phyloP scores from a whole-genome alignment of 2,329 filamentous ascomycete genomes.

The Phialocephala sp. region DNA sequence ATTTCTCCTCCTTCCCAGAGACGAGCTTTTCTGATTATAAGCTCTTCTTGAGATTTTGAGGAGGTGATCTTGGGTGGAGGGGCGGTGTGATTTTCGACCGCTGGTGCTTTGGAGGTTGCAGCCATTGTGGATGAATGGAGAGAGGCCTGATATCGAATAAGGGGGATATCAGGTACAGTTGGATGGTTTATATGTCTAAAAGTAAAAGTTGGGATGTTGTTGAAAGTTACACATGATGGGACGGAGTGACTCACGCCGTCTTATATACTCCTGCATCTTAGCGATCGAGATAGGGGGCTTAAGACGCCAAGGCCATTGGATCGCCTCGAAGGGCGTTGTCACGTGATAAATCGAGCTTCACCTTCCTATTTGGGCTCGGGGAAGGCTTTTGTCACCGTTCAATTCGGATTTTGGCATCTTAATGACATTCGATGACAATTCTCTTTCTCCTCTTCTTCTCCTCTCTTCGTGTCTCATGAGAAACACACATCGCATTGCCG shows the following conservation, averaged over 20 bases:
- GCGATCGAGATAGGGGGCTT: background rate
- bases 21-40: conserved; percentile 30
- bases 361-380: background rate
- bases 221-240: background rate
- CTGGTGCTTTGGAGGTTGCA: background rate
- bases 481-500: too few species aligned
- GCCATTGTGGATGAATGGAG: background rate
- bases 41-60: conserved; percentile 11
- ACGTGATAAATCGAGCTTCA: background rate
- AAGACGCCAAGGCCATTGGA: background rate
- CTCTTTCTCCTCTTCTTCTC: too few species aligned
- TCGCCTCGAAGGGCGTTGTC: background rate
- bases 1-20: conserved; percentile 28
- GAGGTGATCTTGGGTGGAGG: background rate
- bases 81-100: conserved; percentile 1
- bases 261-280: background rate
- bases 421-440: too few species aligned
- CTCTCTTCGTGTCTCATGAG: too few species aligned
- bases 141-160: background rate
- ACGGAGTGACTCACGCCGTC: conserved; percentile 7
- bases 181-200: background rate
- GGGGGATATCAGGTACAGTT: background rate
- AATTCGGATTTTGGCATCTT: background rate
- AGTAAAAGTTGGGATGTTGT: background rate
- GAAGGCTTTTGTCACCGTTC: background rate